phyloP scores from a whole-genome alignment of 768 basidiomycete genomes.

The Tulasnella calospora region DNA sequence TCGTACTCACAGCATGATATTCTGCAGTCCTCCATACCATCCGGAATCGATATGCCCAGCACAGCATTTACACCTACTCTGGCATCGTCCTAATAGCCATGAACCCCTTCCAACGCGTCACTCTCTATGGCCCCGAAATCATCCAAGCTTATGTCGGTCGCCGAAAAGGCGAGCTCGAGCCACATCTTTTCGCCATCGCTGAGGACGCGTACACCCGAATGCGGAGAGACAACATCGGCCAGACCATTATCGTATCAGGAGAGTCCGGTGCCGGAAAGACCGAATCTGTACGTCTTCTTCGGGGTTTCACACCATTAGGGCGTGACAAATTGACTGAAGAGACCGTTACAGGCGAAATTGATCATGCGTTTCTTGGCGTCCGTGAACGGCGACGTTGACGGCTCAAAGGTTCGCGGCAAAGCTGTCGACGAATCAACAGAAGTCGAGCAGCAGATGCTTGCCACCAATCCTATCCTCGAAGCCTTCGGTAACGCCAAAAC shows the following conservation, averaged over 20 bases:
- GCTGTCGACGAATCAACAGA: constrained; percentile 85
- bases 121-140: constrained; percentile 93
- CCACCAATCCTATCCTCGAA: constrained; percentile 99
- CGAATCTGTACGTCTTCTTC: constrained; percentile 64
- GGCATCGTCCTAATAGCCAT: constrained; percentile 98
- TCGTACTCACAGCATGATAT: neutral
- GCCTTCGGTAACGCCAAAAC: constrained; percentile 99
- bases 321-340: neutral
- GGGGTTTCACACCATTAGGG: neutral
- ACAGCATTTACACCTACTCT: constrained; percentile 97
- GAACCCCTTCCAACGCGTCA: constrained; percentile 97
- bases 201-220: constrained; percentile 99
- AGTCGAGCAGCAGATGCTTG: constrained; percentile 94
- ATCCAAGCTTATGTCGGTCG: constrained; percentile 95
- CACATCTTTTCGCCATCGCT: constrained; percentile 97
- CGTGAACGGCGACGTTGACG: constrained; percentile 73
- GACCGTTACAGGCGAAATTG: constrained; percentile 70
- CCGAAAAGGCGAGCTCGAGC: constrained; percentile 90
- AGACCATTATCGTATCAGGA: constrained; percentile 98
- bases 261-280: constrained; percentile 99
- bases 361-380: constrained; percentile 99
- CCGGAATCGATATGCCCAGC: constrained; percentile 91
- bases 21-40: constrained; percentile 87
- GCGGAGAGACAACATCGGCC: constrained; percentile 88
- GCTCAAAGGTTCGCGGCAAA: constrained; percentile 59